Evolutionary conservation across 208 protist genomes (phyloP), one percentile per base, ranked within the genome.

Genomic region (Vickermania ingenoplastis): DNA sequence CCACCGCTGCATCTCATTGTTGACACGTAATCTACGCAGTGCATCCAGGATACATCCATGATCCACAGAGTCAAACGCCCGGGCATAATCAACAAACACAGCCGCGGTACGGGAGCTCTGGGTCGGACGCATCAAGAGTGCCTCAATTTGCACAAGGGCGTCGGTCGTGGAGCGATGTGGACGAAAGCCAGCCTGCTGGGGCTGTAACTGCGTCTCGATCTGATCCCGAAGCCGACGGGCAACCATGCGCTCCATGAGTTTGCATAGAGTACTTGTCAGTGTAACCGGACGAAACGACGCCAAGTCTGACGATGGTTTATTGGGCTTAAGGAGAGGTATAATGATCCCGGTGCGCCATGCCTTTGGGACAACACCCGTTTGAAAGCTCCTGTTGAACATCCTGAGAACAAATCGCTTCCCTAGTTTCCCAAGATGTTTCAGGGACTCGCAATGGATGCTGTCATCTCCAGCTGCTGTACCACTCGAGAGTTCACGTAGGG

Each of bases 41-140:
- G 65, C 61, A 5, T 61, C 7, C 0, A 77, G 17, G 24, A 72
- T 71, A 27, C 61, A 55, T 25, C 53, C 58, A 24, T 71, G 65
- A 50, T 77, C 71, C 28, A 72, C 66, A 17, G 71, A 72, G 48
- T 77, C 65, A 57, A 77, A 77, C 5, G 71, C 65, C 0, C 51
- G 23, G 52, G 71, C 53, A 51, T 72, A 72, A 49, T 72, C 65
- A 30, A 77, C 65, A 21, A 77, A 72, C 0, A 69, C 71, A 2
- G 61, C 57, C 21, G 31, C 65, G 28, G 60, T 57, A 0, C 54
- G 11, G 2, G 49, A 14, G 22, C 23, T 22, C 22, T 41, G 1
- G 26, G 2, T 14, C 0, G 28, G n/a, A 27, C 29, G 23, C 5
- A 7, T 24, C 4, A 64, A 3, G 2, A 23, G 5, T 3, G 55